A percentile compares a stretch with the other conserved stretches of the same genome.
Evolutionary conservation across 2,329 filamentous ascomycete species (phyloP).

Genomic region (Parascedosporium putredinis): DNA sequence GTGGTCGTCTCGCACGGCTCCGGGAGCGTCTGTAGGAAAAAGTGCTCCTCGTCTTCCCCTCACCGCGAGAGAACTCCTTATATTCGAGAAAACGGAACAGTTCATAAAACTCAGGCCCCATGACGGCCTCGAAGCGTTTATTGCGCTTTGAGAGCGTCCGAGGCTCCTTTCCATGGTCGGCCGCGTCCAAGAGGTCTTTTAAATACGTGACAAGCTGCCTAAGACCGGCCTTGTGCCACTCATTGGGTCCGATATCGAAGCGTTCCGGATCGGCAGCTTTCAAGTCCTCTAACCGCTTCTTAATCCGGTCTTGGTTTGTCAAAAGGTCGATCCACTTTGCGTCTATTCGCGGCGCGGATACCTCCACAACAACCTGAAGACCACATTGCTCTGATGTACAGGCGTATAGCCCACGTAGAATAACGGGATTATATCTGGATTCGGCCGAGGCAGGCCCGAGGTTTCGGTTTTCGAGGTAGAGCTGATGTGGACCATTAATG

Average conservation of each 20-base stretch:
- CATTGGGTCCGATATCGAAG: conserved; percentile 31
- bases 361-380: conserved; percentile 24
- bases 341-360: conserved; percentile 38
- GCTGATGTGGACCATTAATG: conserved; percentile 5
- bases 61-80: conserved; percentile 25
- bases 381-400: conserved; percentile 10
- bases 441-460: neutral
- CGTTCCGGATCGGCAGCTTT: conserved; percentile 35
- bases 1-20: conserved; percentile 18
- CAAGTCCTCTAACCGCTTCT: conserved; percentile 26
- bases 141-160: conserved; percentile 45
- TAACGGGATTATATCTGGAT: conserved; percentile 9
- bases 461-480: neutral
- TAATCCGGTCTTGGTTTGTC: conserved; percentile 33
- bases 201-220: conserved; percentile 40
- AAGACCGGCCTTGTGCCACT: conserved; percentile 30
- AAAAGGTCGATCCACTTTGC: conserved; percentile 31
- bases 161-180: conserved; percentile 17
- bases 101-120: conserved; percentile 37
- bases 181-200: conserved; percentile 33
- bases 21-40: conserved; percentile 25
- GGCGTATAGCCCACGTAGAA: conserved; percentile 10
- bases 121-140: conserved; percentile 44
- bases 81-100: conserved; percentile 42
- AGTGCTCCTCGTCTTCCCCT: conserved; percentile 29